Evolutionary conservation across 1,284 basidiomycete genomes (phyloP), one percentile per base, ranked within the genome.

Genomic region (Peniophora sp.): DNA sequence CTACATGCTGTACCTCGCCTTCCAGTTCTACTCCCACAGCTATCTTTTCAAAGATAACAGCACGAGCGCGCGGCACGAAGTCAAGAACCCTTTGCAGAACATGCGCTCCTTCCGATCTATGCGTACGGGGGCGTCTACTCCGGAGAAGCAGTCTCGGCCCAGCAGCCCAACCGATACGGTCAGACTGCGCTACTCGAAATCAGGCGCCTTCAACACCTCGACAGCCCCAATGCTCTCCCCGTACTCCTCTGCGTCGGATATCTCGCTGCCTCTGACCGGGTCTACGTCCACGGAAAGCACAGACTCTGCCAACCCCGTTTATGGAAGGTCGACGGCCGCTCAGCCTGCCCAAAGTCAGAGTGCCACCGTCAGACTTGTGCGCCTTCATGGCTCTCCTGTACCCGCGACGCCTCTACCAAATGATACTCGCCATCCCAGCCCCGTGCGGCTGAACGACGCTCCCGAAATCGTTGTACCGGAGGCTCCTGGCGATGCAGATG

Each of bases 21-120:
- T 95, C 69, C 92, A 94, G 62, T 77, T 95, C 27, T 93, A 82
- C 76, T 91, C 91, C 0, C 92, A 96, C 65, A 79, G 81, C 17
- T 79, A 92, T 58, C 76, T 94, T 10, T 95, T 89, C 67, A 70
- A 78, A 48, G 84, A 89, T 53, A 69, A 69, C 52, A 69, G 69
- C 56, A 75, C 56, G 3, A 72, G 59, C 52, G 61, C 59, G 53
- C 51, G 50, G 11, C 48, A 55, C 27, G 38, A 25, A 39, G 36
- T 48, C 49, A 22, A 22, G 36, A 34, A 50, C 17, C 27, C 38
- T n/a, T 41, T 41, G 38, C 38, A 41, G 16, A 41, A 6, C 8
- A n/a, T 41, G n/a, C 38, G 38, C n/a, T 41, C 38, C n/a, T 17
- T 17, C n/a, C 38, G 38, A 6, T 41, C 38, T 8, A 41, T 17